phyloP scores from a whole-genome alignment of 2,329 filamentous ascomycete species.

The Penicillium decumbens region DNA sequence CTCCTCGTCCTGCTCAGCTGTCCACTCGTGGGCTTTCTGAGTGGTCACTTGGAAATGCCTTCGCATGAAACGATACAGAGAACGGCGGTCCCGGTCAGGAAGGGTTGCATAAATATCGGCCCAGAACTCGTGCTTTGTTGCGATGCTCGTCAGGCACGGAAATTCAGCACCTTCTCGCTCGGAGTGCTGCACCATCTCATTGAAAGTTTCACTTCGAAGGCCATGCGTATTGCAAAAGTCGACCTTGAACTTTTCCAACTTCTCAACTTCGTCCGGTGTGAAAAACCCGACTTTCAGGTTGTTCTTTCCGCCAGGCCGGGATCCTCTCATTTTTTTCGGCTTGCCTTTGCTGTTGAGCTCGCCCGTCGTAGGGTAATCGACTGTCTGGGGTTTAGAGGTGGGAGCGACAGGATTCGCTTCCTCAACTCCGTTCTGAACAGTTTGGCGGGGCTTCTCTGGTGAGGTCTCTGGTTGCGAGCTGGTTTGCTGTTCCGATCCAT shows the following conservation, averaged over 20 bases:
- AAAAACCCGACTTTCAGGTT: slow-evolving; percentile 30
- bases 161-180: slow-evolving; percentile 23
- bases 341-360: not conserved
- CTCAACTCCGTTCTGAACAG: not conserved
- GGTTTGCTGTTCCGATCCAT: not conserved
- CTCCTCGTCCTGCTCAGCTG: slow-evolving; percentile 39
- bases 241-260: slow-evolving; percentile 32
- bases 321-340: slow-evolving; percentile 6
- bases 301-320: slow-evolving; percentile 9
- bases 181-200: slow-evolving; percentile 35
- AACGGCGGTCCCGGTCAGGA: slow-evolving; percentile 36
- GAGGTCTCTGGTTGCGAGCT: not conserved
- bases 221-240: slow-evolving; percentile 32
- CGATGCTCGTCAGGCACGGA: slow-evolving; percentile 17
- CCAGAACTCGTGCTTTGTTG: slow-evolving; percentile 37
- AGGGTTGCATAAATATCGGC: slow-evolving; percentile 32
- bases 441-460: not conserved
- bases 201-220: slow-evolving; percentile 23
- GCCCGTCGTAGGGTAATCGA: not conserved
- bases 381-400: not conserved
- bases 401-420: not conserved
- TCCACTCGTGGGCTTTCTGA: slow-evolving; percentile 40
- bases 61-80: slow-evolving; percentile 41
- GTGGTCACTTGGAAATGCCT: slow-evolving; percentile 40
- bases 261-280: slow-evolving; percentile 27